These are phyloP conservation scores for Hygrophila difformis DNA, from an alignment of 257 asterid genomes.

Conservation along the genomic window DNA sequence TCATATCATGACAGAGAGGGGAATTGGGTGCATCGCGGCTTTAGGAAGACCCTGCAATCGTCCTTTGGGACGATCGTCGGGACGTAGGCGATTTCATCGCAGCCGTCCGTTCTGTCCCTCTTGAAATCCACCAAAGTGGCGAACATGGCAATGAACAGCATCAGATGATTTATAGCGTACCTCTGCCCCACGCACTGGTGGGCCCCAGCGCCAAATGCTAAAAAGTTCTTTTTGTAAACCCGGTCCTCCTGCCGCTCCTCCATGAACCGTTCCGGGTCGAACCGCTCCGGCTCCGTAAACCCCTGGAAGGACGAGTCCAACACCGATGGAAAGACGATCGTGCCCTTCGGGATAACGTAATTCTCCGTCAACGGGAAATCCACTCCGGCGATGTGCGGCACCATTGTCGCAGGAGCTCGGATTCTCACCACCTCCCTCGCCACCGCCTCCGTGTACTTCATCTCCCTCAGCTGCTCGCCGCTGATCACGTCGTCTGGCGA, in stretches of 20 bases:
- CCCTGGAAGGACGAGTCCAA: constrained; percentile 87
- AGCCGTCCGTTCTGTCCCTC: constrained; percentile 66
- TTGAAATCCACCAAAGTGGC: constrained; percentile 52
- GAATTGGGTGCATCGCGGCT: constrained; percentile 38
- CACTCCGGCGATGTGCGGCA: constrained; percentile 83
- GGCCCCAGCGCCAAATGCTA: constrained; percentile 90
- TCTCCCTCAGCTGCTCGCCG: constrained; percentile 57
- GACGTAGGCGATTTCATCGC: constrained; percentile 74
- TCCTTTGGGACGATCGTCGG: constrained; percentile 89
- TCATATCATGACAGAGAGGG: constrained; percentile 39
- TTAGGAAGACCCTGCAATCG: constrained; percentile 63
- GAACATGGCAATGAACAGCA: constrained; percentile 64
- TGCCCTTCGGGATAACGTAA: constrained; percentile 67
- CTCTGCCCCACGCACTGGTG: constrained; percentile 94
- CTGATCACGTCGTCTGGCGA: constrained; percentile 39
- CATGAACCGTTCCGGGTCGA: constrained; percentile 86
- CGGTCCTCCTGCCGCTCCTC: constrained; percentile 76
- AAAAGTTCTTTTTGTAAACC: constrained; percentile 55
- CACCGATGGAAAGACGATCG: constrained; percentile 82
- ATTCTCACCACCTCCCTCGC: constrained; percentile 78
- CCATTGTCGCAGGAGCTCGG: constrained; percentile 90
- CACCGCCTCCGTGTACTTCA: constrained; percentile 89
- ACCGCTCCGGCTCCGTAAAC: constrained; percentile 64
- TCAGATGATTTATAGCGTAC: constrained; percentile 70
- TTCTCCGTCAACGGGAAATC: constrained; percentile 55